Percentiles rank a stretch among this genome's conserved stretches.
Evolutionary conservation across 2,329 filamentous ascomycete species (phyloP).

Genomic region (Escovopsis sp.): DNA sequence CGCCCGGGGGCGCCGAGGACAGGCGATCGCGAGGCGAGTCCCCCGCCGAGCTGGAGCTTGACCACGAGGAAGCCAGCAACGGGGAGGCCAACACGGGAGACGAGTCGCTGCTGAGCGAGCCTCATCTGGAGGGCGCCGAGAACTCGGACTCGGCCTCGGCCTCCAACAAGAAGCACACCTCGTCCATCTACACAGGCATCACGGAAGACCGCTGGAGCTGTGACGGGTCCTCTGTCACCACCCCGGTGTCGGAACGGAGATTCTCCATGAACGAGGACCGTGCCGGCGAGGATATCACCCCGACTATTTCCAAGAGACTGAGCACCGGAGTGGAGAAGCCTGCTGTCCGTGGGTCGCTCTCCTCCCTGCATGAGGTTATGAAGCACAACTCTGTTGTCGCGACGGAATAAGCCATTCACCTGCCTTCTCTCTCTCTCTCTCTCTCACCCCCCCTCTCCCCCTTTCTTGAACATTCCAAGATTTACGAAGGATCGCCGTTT

Average conservation of each 20-base stretch:
- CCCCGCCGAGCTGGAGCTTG: background rate
- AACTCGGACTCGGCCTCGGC: slow-evolving; percentile 13
- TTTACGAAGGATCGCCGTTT: slow-evolving; percentile 4
- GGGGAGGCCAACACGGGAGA: background rate
- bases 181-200: slow-evolving; percentile 23
- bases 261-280: slow-evolving; percentile 19
- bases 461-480: too few relatives aligned
- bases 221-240: slow-evolving; percentile 23
- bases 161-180: slow-evolving; percentile 19
- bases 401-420: slow-evolving; percentile 1
- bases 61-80: background rate
- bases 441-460: too few relatives aligned
- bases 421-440: too few relatives aligned
- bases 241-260: slow-evolving; percentile 23
- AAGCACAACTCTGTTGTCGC: background rate
- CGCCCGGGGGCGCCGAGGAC: background rate
- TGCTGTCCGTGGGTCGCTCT: slow-evolving; percentile 1
- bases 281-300: slow-evolving; percentile 16
- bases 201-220: slow-evolving; percentile 24
- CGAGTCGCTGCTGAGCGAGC: background rate
- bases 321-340: slow-evolving; percentile 9
- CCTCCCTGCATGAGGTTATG: slow-evolving; percentile 1
- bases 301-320: slow-evolving; percentile 15
- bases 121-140: slow-evolving; percentile 12
- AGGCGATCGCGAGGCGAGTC: background rate